Evolutionary conservation across 1,284 basidiomycete genomes (phyloP), one percentile per base, ranked within the genome.

Genomic region (Entoloma clypeatum): DNA sequence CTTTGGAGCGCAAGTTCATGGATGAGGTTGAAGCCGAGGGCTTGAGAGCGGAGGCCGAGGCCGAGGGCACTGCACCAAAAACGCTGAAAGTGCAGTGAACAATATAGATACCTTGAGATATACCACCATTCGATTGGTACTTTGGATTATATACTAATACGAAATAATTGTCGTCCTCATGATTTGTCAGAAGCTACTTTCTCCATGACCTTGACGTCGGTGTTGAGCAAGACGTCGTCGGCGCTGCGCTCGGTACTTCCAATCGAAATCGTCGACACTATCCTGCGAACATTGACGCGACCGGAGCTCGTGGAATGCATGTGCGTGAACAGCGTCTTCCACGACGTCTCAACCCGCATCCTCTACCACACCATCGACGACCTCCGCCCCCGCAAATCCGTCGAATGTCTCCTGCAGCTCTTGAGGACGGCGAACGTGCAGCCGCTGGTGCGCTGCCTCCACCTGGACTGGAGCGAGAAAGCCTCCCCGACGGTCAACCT

Each of bases 21-120:
- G 74, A 62, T 0, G 76, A 84, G 63, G 71, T 76, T 7, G 86
- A 90, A 63, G 68, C 68, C 25, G 87, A 89, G 63, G 89, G 89
- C 7, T 14, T 40, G 1, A 43, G 27, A 14, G 45, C 45, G 26
- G 36, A 43, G 16, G 45, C 45, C 4, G 45, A 40, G 25, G 41
- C 34, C 10, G 41, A 43, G 31, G 45, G 41, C 28, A 39, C 30
- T 9, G 17, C 14, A 7, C 42, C 42, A n/a, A 43, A 43, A 11
- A 32, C 36, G 13, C 27, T 37, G 7, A 47, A 47, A 36, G 41
- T 47, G 21, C 45, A 47, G 27, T 47, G 26, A 39, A 19, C 26
- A 11, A 21, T 24, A 11, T 11, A 36, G 6, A 29, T 11, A 29
- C 28, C 25, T 26, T 8, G 23, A 39, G 28, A 39, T 29, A 39